A percentile compares a stretch with the other conserved stretches of the same genome.
Evolutionary conservation across 768 basidiomycete genomes (phyloP).

Genomic region (Tricholoma saponaceum): DNA sequence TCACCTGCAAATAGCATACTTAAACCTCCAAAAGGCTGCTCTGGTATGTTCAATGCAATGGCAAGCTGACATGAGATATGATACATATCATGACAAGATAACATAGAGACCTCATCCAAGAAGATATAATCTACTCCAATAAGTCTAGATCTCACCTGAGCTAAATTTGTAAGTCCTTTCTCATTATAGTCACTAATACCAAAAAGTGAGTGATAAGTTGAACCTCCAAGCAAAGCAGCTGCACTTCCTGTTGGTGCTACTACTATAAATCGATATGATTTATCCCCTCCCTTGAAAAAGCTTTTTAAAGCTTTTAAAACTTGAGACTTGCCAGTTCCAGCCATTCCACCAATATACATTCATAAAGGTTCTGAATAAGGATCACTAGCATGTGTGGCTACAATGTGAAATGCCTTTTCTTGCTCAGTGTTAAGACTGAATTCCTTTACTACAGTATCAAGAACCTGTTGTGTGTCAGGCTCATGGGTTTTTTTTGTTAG

Average conservation of each 20-base stretch:
- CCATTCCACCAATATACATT: constrained; percentile 16
- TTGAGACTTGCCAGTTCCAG: constrained; percentile 13
- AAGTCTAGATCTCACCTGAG: constrained; percentile 7
- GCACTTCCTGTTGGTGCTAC: constrained; percentile 26
- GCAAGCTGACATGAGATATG: constrained; percentile 22
- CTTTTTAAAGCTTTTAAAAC: constrained; percentile 19
- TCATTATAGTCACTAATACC: not conserved
- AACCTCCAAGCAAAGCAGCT: constrained; percentile 21
- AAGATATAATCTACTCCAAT: constrained; percentile 30
- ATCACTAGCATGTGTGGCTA: constrained; percentile 13
- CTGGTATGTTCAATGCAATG: constrained; percentile 11
- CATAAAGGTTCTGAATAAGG: constrained; percentile 1
- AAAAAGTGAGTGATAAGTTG: constrained; percentile 21
- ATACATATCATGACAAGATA: constrained; percentile 28
- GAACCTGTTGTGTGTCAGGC: not conserved
- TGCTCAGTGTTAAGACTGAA: constrained; percentile 8
- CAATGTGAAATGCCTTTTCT: constrained; percentile 11
- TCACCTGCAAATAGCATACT: constrained; percentile 14
- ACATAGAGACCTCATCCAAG: constrained; percentile 25
- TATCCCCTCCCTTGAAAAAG: constrained; percentile 16
- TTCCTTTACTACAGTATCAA: not conserved
- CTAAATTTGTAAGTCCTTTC: constrained; percentile 3
- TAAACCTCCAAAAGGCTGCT: constrained; percentile 28
- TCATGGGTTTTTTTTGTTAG: not conserved
- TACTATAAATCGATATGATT: constrained; percentile 22